Evolutionary conservation across 495 filamentous ascomycete species (phyloP), one percentile per base, ranked within the genome.

Genomic region (Aspergillus biplanus): DNA sequence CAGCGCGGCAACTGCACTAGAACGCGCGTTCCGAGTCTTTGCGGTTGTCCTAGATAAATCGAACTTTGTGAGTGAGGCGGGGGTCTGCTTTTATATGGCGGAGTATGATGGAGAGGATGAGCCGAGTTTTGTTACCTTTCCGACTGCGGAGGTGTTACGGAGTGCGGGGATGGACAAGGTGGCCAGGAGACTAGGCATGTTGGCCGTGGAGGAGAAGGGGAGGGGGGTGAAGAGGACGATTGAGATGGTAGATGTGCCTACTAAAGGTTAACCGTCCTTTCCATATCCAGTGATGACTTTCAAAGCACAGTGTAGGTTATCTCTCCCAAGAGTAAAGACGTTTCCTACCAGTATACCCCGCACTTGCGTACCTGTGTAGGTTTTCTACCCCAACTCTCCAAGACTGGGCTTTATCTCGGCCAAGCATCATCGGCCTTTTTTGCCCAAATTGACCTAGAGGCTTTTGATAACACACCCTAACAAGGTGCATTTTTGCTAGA

Each of bases 11-110:
- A 15, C 7, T 2, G 9, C 39, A n/a, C 13, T 33, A 56, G 2
- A 11, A 60, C 56, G 33, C 48, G 21, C 9, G 62, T 68, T 16
- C 46, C 18, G 62, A 16, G 31, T 56, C 48, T 65, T 65, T 46
- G 61, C 66, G 18, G 60, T 63, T 34, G 66, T 65, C 32, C 56
- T 68, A 18, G 63, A 65, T 32, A 33, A 57, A 21, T 27, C 56
- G 21, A 61, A 52, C 16, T 68, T 65, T 63, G 56, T 65, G 18
- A 53, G 50, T 4, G 66, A 68, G 56, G 34, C 42, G n/a, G 66
- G 66, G 9, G 52, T 68, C 46, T 65, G 55, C 39, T 68, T 68
- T 56, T 68, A 63, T 52, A 65, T 60, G 62, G 47, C 44, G 5
- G n/a, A 59, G 7, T 53, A 7, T 13, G 33, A 46, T 32, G 33